Conservation (phyloP, 2,329 filamentous ascomycete genomes). For the Chrysosporium queenslandicum region DNA sequence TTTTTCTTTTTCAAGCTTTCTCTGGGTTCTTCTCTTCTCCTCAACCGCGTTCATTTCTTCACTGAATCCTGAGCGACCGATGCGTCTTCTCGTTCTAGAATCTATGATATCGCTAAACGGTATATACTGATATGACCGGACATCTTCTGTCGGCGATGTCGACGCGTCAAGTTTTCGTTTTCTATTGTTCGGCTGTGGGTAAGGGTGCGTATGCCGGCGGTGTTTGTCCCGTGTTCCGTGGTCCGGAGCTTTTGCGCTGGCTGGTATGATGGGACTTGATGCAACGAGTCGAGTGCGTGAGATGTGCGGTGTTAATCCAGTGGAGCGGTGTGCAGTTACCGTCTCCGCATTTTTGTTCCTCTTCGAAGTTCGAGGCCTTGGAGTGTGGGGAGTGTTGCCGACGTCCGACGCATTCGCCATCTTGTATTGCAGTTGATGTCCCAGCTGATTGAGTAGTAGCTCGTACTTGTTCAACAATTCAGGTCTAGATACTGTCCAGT, state of each 20-base stretch:
- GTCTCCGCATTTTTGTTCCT: slow-evolving; percentile 3
- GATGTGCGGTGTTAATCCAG: slow-evolving; percentile 14
- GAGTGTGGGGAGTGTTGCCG: not conserved
- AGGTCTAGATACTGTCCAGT: not conserved
- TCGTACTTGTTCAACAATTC: not conserved
- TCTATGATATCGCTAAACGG: slow-evolving; percentile 38
- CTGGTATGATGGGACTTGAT: not conserved
- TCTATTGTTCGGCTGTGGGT: not conserved
- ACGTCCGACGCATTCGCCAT: not conserved
- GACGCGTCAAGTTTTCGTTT: slow-evolving; percentile 1
- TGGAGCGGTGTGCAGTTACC: not conserved
- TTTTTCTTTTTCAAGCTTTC: slow-evolving; percentile 22
- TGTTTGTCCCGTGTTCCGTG: not conserved
- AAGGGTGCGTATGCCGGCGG: slow-evolving; percentile 11
- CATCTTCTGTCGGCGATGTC: not conserved
- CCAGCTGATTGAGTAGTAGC: not conserved
- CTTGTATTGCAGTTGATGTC: not conserved
- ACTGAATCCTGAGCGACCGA: slow-evolving; percentile 38
- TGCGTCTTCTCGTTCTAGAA: slow-evolving; percentile 34
- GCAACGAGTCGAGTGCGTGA: slow-evolving; percentile 11
- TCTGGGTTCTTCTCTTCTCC: slow-evolving; percentile 29
- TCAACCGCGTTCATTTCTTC: slow-evolving; percentile 39
- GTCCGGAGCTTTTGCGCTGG: not conserved
- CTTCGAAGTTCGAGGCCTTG: slow-evolving; percentile 1
- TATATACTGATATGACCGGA: slow-evolving; percentile 26